Base-by-base conservation (phyloP, 345 rosid species). In the Corchorus olitorius region DNA sequence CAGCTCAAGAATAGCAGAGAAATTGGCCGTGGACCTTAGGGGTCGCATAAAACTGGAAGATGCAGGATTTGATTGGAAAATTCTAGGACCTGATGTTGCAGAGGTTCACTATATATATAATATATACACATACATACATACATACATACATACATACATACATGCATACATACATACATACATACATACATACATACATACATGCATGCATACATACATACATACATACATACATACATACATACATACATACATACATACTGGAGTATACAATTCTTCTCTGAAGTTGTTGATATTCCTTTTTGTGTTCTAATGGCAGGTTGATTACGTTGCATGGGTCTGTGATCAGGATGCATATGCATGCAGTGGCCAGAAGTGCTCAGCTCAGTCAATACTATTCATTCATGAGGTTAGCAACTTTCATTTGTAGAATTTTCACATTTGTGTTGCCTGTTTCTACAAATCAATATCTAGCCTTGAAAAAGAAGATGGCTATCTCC, bases 311-410 rank as follows among this genome's bases (percentile, higher is more conserved):
- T 33, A 74, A 78, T 85, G 78, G 79, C 80, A 96, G 99, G 93
- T 88, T 78, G 97, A 93, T 83, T 93, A 96, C 35, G 92, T 93
- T 77, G 97, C 99, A 37, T 96, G 99, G 99, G 90, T 89, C 17
- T 96, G 97, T 76, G 99, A 96, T 80, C 99, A 96, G 86, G 98
- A 96, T 86, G 98, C 99, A 10, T 96, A 93, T 77, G 99, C 98
- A 9, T 93, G 99, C 82, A 96, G 98, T 73, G 99, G 99, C 74
- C 99, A 96, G 86, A 96, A 96, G 82, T 93, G 99, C 83, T 93
- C 97, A 72, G 98, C 97, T 61, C 99, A 96, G 74, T 96, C 99
- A 45, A 90, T 96, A 61, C 86, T 96, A 61, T 96, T 96, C 87
- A 87, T 93, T 81, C 99, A 96, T 37, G 98, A 93, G 98, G 98